Evolutionary conservation across 164 flowering plant species (phyloP), one percentile per base, ranked within the genome.

Genomic region (Buxus sempervirens): DNA sequence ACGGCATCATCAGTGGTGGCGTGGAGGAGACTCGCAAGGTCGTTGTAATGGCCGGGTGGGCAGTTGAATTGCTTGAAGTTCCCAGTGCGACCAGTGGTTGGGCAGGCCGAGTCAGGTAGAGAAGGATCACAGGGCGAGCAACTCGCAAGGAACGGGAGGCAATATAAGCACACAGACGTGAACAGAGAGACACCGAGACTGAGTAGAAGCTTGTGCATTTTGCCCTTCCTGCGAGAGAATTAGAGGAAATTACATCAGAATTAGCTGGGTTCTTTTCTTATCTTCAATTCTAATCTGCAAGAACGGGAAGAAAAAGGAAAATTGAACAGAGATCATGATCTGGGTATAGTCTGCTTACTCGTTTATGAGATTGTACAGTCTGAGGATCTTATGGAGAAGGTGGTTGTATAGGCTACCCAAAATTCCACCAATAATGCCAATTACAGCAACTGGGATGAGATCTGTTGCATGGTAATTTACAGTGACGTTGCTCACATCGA

Each of bases 51-150:
- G 38, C 96, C 97, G 0, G 71, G 60, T 0, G 96, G 93, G 81
- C 98, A 95, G 79, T 95, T 86, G 81, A 95, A 90, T 69, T 84
- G 83, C 83, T 87, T 95, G 86, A 84, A 91, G 85, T 95, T 91
- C 12, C 98, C 97, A 0, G 88, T 74, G 23, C 90, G 70, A 62
- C 86, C 88, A 9, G 66, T 85, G 48, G 90, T 86, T 5, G 98
- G 96, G 75, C 98, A 95, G 19, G 64, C 65, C 9, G 78, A 19
- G 10, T 78, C 85, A 0, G 75, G 21, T 9, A 80, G 69, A 13
- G 83, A 72, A 22, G 90, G 66, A 59, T 82, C 80, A 63, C 97
- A 95, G 19, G 88, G 83, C 14, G 74, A 66, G 83, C 98, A 95
- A 24, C 68, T 53, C 5, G 87, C 89, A 0, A 90, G 81, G 71